A percentile compares a stretch with the other conserved stretches of the same genome.
Evolutionary conservation across 495 filamentous ascomycete genomes (phyloP).

Genomic region (Neurospora tetrasperma): DNA sequence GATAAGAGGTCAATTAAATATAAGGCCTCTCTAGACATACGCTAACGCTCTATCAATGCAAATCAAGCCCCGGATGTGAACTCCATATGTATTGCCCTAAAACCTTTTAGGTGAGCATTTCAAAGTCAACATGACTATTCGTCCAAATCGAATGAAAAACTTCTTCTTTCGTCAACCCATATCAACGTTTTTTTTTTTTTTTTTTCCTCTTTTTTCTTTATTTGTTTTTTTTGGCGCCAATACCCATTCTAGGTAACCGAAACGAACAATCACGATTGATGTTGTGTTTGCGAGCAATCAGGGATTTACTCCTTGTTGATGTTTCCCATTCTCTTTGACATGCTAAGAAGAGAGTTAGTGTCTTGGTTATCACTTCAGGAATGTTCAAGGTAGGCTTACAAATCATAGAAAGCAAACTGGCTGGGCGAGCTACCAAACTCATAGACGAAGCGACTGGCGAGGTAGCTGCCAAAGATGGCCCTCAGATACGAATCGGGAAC

Average conservation of each 20-base stretch:
- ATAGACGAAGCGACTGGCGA: constrained; percentile 93
- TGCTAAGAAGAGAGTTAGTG: constrained; percentile 28
- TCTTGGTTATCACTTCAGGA: neutral
- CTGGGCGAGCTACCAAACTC: constrained; percentile 82
- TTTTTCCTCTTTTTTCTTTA: no score
- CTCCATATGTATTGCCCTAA: neutral
- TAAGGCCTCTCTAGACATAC: neutral
- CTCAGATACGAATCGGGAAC: constrained; percentile 89
- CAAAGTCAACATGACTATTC: neutral
- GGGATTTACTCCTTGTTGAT: constrained; percentile 10
- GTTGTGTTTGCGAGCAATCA: neutral
- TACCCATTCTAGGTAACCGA: neutral
- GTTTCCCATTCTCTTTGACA: constrained; percentile 38
- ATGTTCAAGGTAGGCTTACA: constrained; percentile 51
- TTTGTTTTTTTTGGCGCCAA: neutral
- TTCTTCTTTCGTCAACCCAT: neutral
- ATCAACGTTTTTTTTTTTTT: neutral
- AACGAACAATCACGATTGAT: neutral
- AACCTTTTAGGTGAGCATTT: neutral
- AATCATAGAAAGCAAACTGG: constrained; percentile 98
- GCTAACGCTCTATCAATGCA: neutral
- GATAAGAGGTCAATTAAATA: neutral
- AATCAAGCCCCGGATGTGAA: neutral
- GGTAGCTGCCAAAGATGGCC: constrained; percentile 89
- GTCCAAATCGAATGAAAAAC: neutral